A percentile compares a stretch with the other conserved stretches of the same genome.
These are phyloP conservation scores for Coemansia sp. DNA, from an alignment of 371 early-diverging fungal genomes.

Conservation along the genomic window DNA sequence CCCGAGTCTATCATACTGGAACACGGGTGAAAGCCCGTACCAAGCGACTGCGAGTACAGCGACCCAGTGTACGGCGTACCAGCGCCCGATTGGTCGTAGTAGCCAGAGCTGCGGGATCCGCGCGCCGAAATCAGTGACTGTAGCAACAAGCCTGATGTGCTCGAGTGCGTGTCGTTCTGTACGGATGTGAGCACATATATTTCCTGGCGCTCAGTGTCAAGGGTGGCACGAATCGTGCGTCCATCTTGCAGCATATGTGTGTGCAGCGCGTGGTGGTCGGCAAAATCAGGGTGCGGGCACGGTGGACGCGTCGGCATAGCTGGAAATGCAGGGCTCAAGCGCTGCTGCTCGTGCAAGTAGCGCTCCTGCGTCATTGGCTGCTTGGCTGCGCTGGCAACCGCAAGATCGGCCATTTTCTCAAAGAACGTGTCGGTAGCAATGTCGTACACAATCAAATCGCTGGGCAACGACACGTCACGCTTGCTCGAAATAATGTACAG, in stretches of 20 bases:
- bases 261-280: constrained; percentile 55
- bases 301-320: background rate
- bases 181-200: constrained; percentile 64
- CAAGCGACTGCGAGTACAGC: constrained; percentile 14
- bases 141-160: constrained; percentile 6
- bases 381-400: constrained; percentile 65
- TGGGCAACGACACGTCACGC: constrained; percentile 67
- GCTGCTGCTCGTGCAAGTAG: constrained; percentile 31
- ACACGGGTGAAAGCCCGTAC: constrained; percentile 28
- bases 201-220: constrained; percentile 74
- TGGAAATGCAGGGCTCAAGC: constrained; percentile 10
- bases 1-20: constrained; percentile 33
- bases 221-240: constrained; percentile 63
- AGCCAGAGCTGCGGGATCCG: constrained; percentile 10
- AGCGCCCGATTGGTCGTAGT: constrained; percentile 4
- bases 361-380: constrained; percentile 51
- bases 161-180: constrained; percentile 27
- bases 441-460: constrained; percentile 80
- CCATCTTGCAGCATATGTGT: constrained; percentile 63
- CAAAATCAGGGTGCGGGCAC: constrained; percentile 11
- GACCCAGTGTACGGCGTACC: constrained; percentile 10
- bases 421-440: constrained; percentile 70
- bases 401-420: constrained; percentile 59
- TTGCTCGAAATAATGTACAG: constrained; percentile 91
- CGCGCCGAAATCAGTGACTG: constrained; percentile 31